Evolutionary conservation across 179 eudicot genomes (phyloP), one percentile per base, ranked within the genome.

Genomic region (Beta lomatogona): DNA sequence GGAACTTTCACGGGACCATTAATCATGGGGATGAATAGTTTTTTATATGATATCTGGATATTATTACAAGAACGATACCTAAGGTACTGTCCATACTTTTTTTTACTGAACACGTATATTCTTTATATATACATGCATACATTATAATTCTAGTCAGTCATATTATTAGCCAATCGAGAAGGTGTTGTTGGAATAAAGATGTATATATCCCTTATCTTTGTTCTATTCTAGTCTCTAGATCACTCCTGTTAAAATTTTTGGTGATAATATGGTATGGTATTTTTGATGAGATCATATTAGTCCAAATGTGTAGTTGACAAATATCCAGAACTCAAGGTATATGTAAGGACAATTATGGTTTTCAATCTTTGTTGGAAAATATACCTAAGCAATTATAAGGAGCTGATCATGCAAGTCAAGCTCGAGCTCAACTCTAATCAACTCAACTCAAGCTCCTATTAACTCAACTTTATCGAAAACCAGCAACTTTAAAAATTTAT

Each of bases 1-100:
- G 77, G 60, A 60, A 58, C 46, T 78, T 72, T 77, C 76, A 78
- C 44, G 84, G 86, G 87, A 82, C 84, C 87, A 81, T 74, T 6
- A 15, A 19, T 81, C 71, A 76, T 77, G 81, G 80, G 77, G 19
- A 15, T 9, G 28, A 76, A 46, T 18, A 48, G 13, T 67, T 2
- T 31, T 55, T 55, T 55, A 36, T 36, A 61, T 44, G 7, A 72
- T 76, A 44, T 66, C 81, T 69, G 9, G 52, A 74, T 50, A 69
- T 44, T 64, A 45, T 48, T 64, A 46, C 3, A n/a, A 67, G 18
- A 44, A 66, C 31, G 41, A 36, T 65, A 7, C 14, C 59, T 44
- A 16, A 22, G 60, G 21, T 16, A 48, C 44, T 66, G 61, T n/a
- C 55, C 73, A 81, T 80, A 41, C 69, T 69, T 44, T 44, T 12